Base-by-base conservation (phyloP, 2,329 filamentous ascomycete species). In the Proliferodiscus dingleyae region DNA sequence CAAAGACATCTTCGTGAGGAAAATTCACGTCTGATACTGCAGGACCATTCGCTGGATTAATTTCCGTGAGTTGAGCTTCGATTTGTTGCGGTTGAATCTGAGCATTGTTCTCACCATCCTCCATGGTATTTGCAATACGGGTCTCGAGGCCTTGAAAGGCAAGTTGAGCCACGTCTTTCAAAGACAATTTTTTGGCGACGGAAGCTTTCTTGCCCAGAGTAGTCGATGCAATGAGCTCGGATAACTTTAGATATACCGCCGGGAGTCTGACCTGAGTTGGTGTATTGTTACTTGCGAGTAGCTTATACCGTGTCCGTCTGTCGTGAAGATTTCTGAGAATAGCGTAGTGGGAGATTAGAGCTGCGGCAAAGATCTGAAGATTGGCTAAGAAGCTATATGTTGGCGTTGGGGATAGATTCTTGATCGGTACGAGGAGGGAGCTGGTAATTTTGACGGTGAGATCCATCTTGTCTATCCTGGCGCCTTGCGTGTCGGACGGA, bases 161-260 rank as follows among this genome's bases (percentile, higher is more conserved):
- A 40, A 87, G 68, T 40, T 73, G 71, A 22, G 86, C 70, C 28
- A 72, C 71, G 47, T 85, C 74, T 32, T 72, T 40, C 46, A 37
- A 9, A 23, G 19, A 10, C 19, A 22, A 18, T 5, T 37, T 37
- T 19, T 37, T 37, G 9, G n/a, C 34, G 3, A 23, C 11, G 2
- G 42, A 33, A 46, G 29, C 48, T 46, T 46, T 49, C 41, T 55
- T 56, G 40, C 46, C 34, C n/a, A 6, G 34, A 22, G 10, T 21
- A 13, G 23, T 46, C 23, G 55, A 53, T 32, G 61, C 47, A 19
- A 63, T 43, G 40, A 64, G 39, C 42, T 64, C 50, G 4, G 57
- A 53, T 10, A 63, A 43, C 18, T 50, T 41, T 8, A 62, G 32
- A 32, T 52, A 56, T n/a, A 65, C 54, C 5, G 52, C 47, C 32